A percentile compares a stretch with the other conserved stretches of the same genome.
phyloP scores from a whole-genome alignment of 352 stramenopile genomes.

The Stephanocyclus meneghinianus region DNA sequence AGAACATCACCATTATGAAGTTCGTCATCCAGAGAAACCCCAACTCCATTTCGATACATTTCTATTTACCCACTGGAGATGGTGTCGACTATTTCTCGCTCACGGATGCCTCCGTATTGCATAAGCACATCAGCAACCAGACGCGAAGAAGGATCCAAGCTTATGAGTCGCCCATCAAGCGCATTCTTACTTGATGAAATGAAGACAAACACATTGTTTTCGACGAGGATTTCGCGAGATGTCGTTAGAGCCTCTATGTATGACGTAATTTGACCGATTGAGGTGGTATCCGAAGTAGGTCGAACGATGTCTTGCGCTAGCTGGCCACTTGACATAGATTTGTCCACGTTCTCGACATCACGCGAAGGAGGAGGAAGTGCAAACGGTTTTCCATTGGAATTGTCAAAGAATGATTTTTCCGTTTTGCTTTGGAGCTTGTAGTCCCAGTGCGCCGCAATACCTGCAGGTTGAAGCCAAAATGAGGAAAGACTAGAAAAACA shows the following conservation, averaged over 20 bases:
- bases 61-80: background rate
- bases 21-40: constrained; percentile 24
- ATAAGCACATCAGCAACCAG: constrained; percentile 41
- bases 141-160: constrained; percentile 28
- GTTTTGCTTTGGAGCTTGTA: constrained; percentile 68
- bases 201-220: constrained; percentile 72
- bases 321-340: too few relatives aligned
- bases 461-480: background rate
- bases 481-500: background rate
- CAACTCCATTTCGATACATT: constrained; percentile 28
- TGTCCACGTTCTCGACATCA: background rate
- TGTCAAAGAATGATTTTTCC: background rate
- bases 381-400: constrained; percentile 4
- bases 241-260: constrained; percentile 67
- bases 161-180: constrained; percentile 47
- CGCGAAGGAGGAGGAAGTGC: background rate
- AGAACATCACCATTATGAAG: constrained; percentile 53
- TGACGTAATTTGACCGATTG: constrained; percentile 36
- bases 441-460: constrained; percentile 75
- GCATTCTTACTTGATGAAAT: constrained; percentile 44
- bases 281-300: background rate
- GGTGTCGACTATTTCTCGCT: background rate
- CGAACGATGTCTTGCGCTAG: background rate
- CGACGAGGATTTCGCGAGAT: constrained; percentile 55
- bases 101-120: constrained; percentile 19